Conservation (phyloP, 1,139 yeast species). For the Suhomyces bolitotheri region DNA sequence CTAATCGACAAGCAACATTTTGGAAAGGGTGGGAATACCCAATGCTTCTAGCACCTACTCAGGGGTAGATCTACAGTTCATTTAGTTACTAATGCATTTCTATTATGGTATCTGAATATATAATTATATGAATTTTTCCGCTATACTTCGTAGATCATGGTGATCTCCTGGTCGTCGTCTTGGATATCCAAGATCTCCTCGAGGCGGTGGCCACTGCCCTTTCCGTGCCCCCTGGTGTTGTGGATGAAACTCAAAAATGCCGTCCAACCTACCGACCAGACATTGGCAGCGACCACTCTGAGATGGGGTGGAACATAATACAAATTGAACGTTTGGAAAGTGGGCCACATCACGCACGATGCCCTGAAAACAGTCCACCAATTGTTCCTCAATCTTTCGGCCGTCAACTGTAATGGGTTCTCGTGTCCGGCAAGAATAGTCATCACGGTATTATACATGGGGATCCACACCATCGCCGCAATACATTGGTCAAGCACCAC, state of each 20-base stretch:
- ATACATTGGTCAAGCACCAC: slow-evolving; percentile 40
- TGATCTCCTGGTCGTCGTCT: slow-evolving; percentile 29
- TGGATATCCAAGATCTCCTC: slow-evolving; percentile 47
- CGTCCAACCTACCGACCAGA: slow-evolving; percentile 49
- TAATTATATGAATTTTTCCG: too few relatives aligned
- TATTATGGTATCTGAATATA: too few relatives aligned
- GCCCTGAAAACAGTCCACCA: slow-evolving; percentile 48
- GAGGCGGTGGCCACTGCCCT: slow-evolving; percentile 36
- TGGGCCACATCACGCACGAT: slow-evolving; percentile 49
- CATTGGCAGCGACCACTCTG: slow-evolving; percentile 39
- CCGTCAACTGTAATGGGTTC: slow-evolving; percentile 36
- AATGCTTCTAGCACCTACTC: too few relatives aligned
- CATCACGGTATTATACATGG: slow-evolving; percentile 46
- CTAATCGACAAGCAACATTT: too few relatives aligned
- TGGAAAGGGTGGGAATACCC: too few relatives aligned
- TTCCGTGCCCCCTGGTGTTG: slow-evolving; percentile 48
- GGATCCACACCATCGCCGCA: slow-evolving; percentile 42
- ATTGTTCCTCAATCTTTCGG: slow-evolving; percentile 36
- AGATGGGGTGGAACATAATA: slow-evolving; percentile 44
- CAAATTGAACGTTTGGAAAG: slow-evolving; percentile 41
- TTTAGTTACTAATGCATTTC: too few relatives aligned
- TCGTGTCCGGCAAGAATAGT: slow-evolving; percentile 39
- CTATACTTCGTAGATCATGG: slow-evolving; percentile 30
- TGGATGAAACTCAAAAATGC: slow-evolving; percentile 47
- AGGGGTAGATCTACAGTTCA: too few relatives aligned